These are phyloP conservation scores for Fusarium decemcellulare DNA, from an alignment of 2,329 filamentous ascomycete genomes.

Conservation along the genomic window DNA sequence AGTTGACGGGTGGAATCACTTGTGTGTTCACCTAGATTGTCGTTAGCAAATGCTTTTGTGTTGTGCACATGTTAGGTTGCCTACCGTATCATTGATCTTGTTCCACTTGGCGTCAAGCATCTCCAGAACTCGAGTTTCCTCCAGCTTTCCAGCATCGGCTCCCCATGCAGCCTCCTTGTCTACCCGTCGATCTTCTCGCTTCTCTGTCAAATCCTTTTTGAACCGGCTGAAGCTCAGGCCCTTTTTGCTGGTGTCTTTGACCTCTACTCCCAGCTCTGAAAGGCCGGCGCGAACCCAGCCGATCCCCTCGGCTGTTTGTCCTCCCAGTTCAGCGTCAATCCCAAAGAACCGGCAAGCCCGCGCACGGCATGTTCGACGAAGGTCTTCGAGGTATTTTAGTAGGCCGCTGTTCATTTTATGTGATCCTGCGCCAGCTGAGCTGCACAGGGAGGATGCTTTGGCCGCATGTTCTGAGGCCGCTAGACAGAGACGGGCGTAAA, in stretches of 20 bases:
- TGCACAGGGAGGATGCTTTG: conserved; percentile 72
- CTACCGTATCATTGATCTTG: conserved; percentile 92
- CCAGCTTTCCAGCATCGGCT: conserved; percentile 84
- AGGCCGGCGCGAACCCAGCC: conserved; percentile 88
- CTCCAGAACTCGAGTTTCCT: conserved; percentile 88
- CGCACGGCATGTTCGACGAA: conserved; percentile 81
- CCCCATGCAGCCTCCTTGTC: conserved; percentile 84
- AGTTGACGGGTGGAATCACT: conserved; percentile 77
- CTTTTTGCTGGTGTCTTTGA: conserved; percentile 63
- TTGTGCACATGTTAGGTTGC: conserved; percentile 38
- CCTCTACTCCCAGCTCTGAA: conserved; percentile 78
- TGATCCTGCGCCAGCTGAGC: conserved; percentile 53
- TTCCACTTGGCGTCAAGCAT: conserved; percentile 92
- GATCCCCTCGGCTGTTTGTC: conserved; percentile 86
- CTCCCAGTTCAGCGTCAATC: conserved; percentile 87
- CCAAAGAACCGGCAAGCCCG: conserved; percentile 93
- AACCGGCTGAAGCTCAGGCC: conserved; percentile 73
- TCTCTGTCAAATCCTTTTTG: conserved; percentile 82
- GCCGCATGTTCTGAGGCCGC: conserved; percentile 90
- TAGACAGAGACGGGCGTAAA: conserved; percentile 90
- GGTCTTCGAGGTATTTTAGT: conserved; percentile 80
- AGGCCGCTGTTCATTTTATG: conserved; percentile 76
- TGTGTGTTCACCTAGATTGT: conserved; percentile 81
- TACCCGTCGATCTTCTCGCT: conserved; percentile 83
- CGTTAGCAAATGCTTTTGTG: conserved; percentile 11